These are phyloP conservation scores for Suillus paluster DNA, from an alignment of 768 basidiomycete species.

Conservation along the genomic window DNA sequence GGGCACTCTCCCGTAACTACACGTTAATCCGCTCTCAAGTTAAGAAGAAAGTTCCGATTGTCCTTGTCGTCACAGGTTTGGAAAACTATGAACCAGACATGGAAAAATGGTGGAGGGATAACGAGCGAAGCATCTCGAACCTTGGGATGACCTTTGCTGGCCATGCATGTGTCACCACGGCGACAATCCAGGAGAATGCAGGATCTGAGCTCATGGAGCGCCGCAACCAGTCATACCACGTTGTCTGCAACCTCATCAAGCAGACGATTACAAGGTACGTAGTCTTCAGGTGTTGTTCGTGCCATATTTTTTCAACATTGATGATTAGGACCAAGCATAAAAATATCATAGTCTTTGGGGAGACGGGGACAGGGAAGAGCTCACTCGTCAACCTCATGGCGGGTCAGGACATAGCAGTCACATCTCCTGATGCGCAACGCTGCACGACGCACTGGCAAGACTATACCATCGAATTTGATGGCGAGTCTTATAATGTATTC, in stretches of 20 bases:
- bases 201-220: not conserved
- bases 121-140: conserved; percentile 32
- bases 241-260: conserved; percentile 15
- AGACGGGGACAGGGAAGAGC: conserved; percentile 41
- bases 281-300: not conserved
- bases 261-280: not conserved
- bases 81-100: conserved; percentile 37
- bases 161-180: conserved; percentile 46
- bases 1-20: conserved; percentile 33
- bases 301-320: not conserved
- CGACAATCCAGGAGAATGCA: not conserved
- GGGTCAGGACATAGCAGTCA: conserved; percentile 22
- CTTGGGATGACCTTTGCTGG: conserved; percentile 41
- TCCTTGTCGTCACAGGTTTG: conserved; percentile 39
- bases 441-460: conserved; percentile 39
- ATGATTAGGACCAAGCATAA: not conserved
- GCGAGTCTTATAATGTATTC: conserved; percentile 26
- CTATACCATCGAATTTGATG: conserved; percentile 32
- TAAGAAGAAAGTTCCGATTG: conserved; percentile 37
- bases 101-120: conserved; percentile 44
- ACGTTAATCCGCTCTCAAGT: conserved; percentile 33
- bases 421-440: conserved; percentile 33
- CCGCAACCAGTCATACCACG: conserved; percentile 20
- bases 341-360: conserved; percentile 48
- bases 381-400: conserved; percentile 37